Evolutionary conservation across 495 filamentous ascomycete genomes (phyloP).

Genomic region (Tuber melanosporum): DNA sequence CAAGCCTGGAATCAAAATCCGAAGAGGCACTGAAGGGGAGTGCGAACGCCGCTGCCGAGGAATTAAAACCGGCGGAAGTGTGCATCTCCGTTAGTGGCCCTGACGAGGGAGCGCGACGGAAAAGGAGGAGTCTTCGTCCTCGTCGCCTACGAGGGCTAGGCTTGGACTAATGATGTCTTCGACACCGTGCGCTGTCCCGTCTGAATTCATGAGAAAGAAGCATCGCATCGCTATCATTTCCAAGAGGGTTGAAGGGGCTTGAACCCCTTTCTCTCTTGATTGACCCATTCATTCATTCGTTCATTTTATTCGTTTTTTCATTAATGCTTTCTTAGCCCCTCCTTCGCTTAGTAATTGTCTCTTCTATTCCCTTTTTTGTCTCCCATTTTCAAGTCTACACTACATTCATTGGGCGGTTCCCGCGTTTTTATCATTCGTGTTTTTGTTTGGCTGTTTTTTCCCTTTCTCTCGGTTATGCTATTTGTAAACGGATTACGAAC

Average conservation of each 20-base stretch:
- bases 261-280: background rate
- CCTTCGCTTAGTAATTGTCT: background rate
- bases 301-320: background rate
- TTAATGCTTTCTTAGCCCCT: background rate
- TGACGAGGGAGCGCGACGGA: background rate
- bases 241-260: background rate
- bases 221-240: background rate
- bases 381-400: background rate
- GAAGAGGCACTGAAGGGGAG: background rate
- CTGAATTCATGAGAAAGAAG: background rate
- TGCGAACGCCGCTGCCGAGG: background rate
- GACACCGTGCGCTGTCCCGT: background rate
- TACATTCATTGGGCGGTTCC: slow-evolving; percentile 1
- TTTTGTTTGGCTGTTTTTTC: background rate
- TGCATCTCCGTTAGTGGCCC: background rate
- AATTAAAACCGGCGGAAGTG: background rate
- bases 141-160: background rate
- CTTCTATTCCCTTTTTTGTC: background rate
- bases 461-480: slow-evolving; percentile 6
- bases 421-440: background rate
- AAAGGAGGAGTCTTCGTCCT: background rate
- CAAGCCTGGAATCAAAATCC: background rate
- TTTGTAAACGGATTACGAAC: background rate
- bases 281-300: background rate
- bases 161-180: background rate